These are phyloP conservation scores for Neurospora sp. DNA, from an alignment of 495 filamentous ascomycete species.

Conservation along the genomic window DNA sequence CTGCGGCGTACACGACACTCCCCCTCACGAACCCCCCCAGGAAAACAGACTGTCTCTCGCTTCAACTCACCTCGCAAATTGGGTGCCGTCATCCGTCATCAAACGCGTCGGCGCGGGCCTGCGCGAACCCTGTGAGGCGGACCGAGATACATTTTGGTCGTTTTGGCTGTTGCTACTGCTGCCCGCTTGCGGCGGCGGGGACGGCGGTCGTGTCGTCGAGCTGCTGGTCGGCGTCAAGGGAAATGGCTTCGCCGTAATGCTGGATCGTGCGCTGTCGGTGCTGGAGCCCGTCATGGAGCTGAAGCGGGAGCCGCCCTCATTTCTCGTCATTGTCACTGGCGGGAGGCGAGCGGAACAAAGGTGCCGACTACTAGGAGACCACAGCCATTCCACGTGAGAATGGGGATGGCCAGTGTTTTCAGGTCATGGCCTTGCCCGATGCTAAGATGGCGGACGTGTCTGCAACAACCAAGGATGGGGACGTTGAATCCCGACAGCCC, in stretches of 20 bases:
- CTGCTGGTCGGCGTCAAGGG: slow-evolving; percentile 32
- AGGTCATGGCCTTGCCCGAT: slow-evolving; percentile 19
- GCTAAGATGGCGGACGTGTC: neutral
- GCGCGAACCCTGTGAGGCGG: slow-evolving; percentile 24
- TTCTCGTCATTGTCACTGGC: slow-evolving; percentile 47
- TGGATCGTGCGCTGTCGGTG: slow-evolving; percentile 49
- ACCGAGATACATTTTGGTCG: slow-evolving; percentile 26
- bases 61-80: slow-evolving; percentile 25
- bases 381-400: slow-evolving; percentile 18
- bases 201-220: slow-evolving; percentile 35
- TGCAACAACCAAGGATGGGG: neutral
- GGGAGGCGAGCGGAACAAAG: slow-evolving; percentile 17
- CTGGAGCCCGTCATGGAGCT: slow-evolving; percentile 54
- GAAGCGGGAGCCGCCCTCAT: slow-evolving; percentile 45
- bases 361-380: slow-evolving; percentile 9
- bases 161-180: neutral
- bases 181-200: slow-evolving; percentile 25
- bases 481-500: neutral
- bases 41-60: neutral
- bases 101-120: slow-evolving; percentile 45
- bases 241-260: slow-evolving; percentile 44
- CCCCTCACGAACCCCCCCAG: neutral
- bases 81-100: slow-evolving; percentile 43
- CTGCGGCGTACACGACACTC: too few relatives aligned
- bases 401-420: slow-evolving; percentile 3